Evolutionary conservation across 805 yeast genomes (phyloP).

Genomic region (Nakazawaea siamensis): DNA sequence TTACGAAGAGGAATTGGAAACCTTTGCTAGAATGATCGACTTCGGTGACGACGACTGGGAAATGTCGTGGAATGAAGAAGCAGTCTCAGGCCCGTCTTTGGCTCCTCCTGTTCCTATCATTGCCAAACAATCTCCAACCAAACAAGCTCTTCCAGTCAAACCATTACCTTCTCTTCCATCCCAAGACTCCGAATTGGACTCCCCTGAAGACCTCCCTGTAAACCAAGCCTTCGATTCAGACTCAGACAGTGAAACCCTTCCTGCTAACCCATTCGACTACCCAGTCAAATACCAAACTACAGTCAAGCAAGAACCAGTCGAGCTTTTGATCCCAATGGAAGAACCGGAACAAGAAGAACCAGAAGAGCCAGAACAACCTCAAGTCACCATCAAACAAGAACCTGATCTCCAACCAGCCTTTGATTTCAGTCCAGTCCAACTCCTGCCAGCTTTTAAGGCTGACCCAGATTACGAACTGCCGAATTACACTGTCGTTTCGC

Average conservation of each 20-base stretch:
- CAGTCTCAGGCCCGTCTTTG: too few species aligned
- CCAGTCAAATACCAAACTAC: too few species aligned
- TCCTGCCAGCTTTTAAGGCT: neutral
- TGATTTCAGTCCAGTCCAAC: neutral
- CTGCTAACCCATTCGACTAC: constrained; percentile 3
- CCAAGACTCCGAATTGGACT: neutral
- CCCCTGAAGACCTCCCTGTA: neutral
- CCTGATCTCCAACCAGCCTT: neutral
- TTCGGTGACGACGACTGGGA: constrained; percentile 34
- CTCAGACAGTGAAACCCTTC: neutral
- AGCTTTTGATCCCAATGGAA: neutral
- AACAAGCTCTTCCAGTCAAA: neutral
- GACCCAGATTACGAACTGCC: neutral
- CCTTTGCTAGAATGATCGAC: constrained; percentile 36
- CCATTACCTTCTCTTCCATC: constrained; percentile 1
- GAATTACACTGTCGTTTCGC: neutral
- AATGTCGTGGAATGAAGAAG: too few species aligned
- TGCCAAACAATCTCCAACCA: too few species aligned
- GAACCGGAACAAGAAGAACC: neutral
- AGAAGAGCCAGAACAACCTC: neutral
- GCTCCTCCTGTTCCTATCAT: too few species aligned
- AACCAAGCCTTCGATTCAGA: neutral
- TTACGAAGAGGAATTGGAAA: constrained; percentile 31
- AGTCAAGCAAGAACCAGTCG: neutral
- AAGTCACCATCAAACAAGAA: constrained; percentile 9